Conservation (phyloP, 345 rosid species). For the Triadica sebifera region DNA sequence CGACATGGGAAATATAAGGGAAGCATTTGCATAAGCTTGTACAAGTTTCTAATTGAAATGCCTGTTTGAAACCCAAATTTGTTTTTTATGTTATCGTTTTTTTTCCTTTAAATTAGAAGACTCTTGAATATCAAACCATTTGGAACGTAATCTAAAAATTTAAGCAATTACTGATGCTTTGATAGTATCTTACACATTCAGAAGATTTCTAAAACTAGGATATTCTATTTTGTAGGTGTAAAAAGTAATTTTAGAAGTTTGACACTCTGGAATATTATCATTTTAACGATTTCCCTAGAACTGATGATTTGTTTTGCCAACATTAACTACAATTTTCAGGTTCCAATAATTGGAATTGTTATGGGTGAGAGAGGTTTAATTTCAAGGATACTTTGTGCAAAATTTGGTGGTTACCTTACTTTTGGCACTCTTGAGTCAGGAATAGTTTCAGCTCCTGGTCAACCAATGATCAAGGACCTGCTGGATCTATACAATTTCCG, state of each 20-base stretch:
- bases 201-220: neutral
- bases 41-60: neutral
- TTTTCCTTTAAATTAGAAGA: neutral
- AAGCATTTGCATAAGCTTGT: neutral
- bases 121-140: neutral
- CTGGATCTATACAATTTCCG: constrained; percentile 80
- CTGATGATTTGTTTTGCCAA: neutral
- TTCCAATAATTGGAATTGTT: constrained; percentile 79
- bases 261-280: neutral
- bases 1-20: neutral
- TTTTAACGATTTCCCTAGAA: constrained; percentile 5
- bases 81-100: neutral
- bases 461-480: constrained; percentile 76
- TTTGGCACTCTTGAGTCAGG: constrained; percentile 86
- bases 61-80: neutral
- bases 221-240: neutral
- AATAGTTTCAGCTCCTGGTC: constrained; percentile 86
- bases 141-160: neutral
- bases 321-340: constrained; percentile 41
- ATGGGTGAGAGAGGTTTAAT: constrained; percentile 95
- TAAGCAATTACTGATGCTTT: neutral
- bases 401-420: constrained; percentile 88
- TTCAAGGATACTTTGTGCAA: constrained; percentile 83
- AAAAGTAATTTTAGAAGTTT: neutral
- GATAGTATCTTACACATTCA: neutral